Percentiles rank a stretch among this genome's conserved stretches.
phyloP scores from a whole-genome alignment of 2,329 filamentous ascomycete genomes.

The Cryphonectria naterciae region DNA sequence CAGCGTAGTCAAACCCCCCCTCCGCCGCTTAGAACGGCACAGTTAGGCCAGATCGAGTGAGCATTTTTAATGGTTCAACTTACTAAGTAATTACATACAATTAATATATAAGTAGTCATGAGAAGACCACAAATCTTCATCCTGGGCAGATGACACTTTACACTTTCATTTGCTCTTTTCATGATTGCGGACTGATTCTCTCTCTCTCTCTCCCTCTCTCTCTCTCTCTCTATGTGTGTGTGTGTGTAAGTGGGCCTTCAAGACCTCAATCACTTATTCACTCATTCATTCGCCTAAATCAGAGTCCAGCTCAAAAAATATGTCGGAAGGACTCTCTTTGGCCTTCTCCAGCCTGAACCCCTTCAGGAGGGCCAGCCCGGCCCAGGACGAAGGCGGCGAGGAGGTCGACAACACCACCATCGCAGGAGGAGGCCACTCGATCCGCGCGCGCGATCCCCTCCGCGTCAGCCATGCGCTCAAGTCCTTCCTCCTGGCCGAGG shows the following conservation, averaged over 20 bases:
- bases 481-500: constrained; percentile 57
- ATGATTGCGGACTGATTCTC: too few relatives aligned
- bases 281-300: background rate
- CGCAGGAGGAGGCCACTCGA: constrained; percentile 61
- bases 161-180: too few relatives aligned
- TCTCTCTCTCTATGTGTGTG: too few relatives aligned
- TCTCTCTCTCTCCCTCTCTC: too few relatives aligned
- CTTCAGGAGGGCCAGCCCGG: constrained; percentile 36
- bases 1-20: background rate
- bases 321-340: constrained; percentile 20
- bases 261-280: background rate
- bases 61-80: background rate
- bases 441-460: constrained; percentile 54
- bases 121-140: background rate
- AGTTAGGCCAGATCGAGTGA: background rate
- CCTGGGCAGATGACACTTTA: background rate
- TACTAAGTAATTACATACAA: background rate
- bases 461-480: constrained; percentile 63
- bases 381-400: constrained; percentile 58
- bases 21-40: background rate
- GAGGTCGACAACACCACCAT: constrained; percentile 54
- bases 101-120: background rate
- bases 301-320: constrained; percentile 2
- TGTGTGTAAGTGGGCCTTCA: too few relatives aligned
- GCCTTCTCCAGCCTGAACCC: constrained; percentile 45